Evolutionary conservation across 495 filamentous ascomycete species (phyloP), one percentile per base, ranked within the genome.

Genomic region (Annulohypoxylon moriforme): DNA sequence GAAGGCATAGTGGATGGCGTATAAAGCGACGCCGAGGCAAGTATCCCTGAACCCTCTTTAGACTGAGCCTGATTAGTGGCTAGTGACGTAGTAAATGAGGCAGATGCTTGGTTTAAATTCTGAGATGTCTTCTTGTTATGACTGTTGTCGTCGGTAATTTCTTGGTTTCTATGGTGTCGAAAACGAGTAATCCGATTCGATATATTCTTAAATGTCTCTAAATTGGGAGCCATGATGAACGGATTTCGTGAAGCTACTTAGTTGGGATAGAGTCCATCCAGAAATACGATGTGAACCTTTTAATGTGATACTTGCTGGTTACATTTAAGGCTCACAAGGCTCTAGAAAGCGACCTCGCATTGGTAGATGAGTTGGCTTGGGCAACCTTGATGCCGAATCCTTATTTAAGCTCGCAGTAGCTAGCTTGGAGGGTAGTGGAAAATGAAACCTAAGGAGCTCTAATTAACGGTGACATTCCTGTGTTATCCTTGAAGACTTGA

Each of bases 131-230:
- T 44, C 3, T 46, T 44, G 36, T 18, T 40, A 4, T 63, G 13
- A n/a, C 4, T 33, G 25, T n/a, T 27, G 0, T 64, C 57, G 10
- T 58, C 42, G 47, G 47, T 7, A 1, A 13, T 31, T 3, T 52
- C 47, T 16, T 71, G 49, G 5, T 22, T 44, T 18, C 47, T 55
- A 18, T 33, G 31, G 5, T 57, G 25, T 47, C 61, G 34, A 5
- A 60, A 49, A 14, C 52, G 50, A 27, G 6, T 38, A 4, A 65
- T 29, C 22, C 68, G 53, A 18, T 34, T 57, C 9, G 62, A 61
- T 40, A 71, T 29, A 52, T 67, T 58, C 58, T 67, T 72, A 24
- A 72, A 29, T 6, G 50, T 8, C 16, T 59, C 50, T 46, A 66
- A 33, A 31, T 50, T 50, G 6, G 69, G 59, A 33, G 50, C 52